phyloP scores from a whole-genome alignment of 2,329 filamentous ascomycete species.

The Raffaelea ambrosiae region DNA sequence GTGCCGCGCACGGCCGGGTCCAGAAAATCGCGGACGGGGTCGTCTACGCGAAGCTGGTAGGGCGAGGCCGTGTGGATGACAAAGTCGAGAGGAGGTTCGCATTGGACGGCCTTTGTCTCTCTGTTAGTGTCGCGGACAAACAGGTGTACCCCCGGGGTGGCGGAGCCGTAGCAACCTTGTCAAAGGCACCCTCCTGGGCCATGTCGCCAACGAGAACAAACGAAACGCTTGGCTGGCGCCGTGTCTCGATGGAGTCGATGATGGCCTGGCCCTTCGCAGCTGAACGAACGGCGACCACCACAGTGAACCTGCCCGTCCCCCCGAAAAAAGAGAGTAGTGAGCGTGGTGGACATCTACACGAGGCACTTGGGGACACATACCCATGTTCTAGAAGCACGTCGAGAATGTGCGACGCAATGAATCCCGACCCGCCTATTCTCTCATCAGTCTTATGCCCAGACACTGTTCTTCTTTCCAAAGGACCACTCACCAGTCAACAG shows the following conservation, averaged over 20 bases:
- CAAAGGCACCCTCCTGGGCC: constrained; percentile 60
- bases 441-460: neutral
- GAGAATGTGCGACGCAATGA: constrained; percentile 45
- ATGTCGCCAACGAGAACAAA: constrained; percentile 63
- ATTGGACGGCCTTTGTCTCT: constrained; percentile 27
- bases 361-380: constrained; percentile 14
- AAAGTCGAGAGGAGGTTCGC: constrained; percentile 52
- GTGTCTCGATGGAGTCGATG: constrained; percentile 29
- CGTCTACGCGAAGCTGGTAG: constrained; percentile 58
- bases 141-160: no score
- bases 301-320: constrained; percentile 22
- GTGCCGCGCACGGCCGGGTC: constrained; percentile 49
- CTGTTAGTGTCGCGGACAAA: neutral
- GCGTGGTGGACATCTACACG: neutral
- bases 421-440: constrained; percentile 37
- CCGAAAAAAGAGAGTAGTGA: constrained; percentile 4
- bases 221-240: constrained; percentile 30
- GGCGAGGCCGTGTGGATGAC: constrained; percentile 70
- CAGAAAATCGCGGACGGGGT: constrained; percentile 37
- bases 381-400: constrained; percentile 34
- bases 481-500: constrained; percentile 30
- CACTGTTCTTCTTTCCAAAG: neutral
- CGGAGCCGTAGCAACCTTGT: constrained; percentile 29
- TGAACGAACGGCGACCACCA: constrained; percentile 38
- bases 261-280: constrained; percentile 38